phyloP scores from a whole-genome alignment of 2,329 filamentous ascomycete genomes.

The Exutisphaerella laricina region DNA sequence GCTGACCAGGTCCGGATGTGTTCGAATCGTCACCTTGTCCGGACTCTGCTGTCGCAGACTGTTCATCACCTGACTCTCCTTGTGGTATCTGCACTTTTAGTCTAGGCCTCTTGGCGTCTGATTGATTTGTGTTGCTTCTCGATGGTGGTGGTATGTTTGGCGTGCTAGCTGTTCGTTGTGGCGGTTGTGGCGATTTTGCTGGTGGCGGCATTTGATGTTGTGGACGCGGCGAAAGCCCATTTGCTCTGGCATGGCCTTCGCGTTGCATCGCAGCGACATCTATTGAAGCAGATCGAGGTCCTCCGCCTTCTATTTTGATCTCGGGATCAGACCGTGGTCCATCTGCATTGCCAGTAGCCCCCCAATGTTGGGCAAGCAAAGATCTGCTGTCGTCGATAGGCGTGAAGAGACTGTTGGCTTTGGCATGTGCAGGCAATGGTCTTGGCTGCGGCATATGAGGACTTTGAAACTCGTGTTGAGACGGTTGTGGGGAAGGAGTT shows the following conservation, averaged over 20 bases:
- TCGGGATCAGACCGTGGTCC: slow-evolving; percentile 41
- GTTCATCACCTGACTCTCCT: slow-evolving; percentile 70
- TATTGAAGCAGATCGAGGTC: slow-evolving; percentile 57
- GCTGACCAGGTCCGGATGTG: slow-evolving; percentile 15
- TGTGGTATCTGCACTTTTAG: slow-evolving; percentile 94
- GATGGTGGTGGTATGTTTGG: slow-evolving; percentile 64
- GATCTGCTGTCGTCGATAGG: slow-evolving; percentile 92
- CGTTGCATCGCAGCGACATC: slow-evolving; percentile 56
- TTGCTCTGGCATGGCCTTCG: slow-evolving; percentile 31
- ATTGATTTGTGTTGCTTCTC: slow-evolving; percentile 69
- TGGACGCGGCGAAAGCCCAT: slow-evolving; percentile 53
- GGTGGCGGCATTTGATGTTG: slow-evolving; percentile 36
- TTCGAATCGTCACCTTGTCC: slow-evolving; percentile 54
- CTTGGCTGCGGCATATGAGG: slow-evolving; percentile 58
- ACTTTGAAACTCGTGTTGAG: slow-evolving; percentile 47
- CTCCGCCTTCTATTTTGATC: slow-evolving; percentile 39
- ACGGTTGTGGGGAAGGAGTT: slow-evolving; percentile 47
- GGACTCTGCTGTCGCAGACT: slow-evolving; percentile 62
- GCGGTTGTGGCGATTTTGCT: slow-evolving; percentile 32
- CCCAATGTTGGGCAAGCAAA: slow-evolving; percentile 74
- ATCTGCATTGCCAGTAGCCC: slow-evolving; percentile 50
- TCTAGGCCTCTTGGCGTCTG: slow-evolving; percentile 66
- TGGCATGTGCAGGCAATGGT: slow-evolving; percentile 53
- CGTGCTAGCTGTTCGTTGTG: slow-evolving; percentile 50
- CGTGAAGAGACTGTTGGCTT: slow-evolving; percentile 91